Evolutionary conservation across 2,329 filamentous ascomycete species (phyloP), one percentile per base, ranked within the genome.

Genomic region (Apiospora arundinis): DNA sequence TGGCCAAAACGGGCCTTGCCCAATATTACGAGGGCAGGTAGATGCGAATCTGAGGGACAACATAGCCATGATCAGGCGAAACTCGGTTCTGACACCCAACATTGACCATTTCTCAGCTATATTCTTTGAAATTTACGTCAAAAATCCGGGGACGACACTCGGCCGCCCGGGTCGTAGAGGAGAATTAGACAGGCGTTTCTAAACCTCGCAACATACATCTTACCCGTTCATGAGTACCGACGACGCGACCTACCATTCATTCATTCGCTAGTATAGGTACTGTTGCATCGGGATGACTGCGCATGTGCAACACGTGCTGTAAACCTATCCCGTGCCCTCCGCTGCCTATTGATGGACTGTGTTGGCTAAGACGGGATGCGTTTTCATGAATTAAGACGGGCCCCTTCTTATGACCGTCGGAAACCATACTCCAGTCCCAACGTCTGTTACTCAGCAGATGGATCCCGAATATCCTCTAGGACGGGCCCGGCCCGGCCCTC

Each of bases 401-500:
- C 32, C 18, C 16, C 28, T 37, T 37, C 16, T 60, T 2, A 37
- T 60, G 28, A 60, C 4, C 52, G 21, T 37, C 28, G 32, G 52
- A 32, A 7, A 16, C 16, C 28, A 60, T 60, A 60, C 18, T 21
- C 32, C 18, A 18, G 14, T 32, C 32, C 32, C 6, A n/a, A 23
- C 40, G 9, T 40, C 37, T n/a, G 21, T 63, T 63, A 37, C 32
- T 63, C 56, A 40, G 56, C 32, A 63, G 18, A 63, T 63, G 56
- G 56, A 63, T 63, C 56, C 56, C 12, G 56, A 63, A 63, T 63
- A 63, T 23, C 21, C 56, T 63, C 56, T 11, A 63, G 56, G 56
- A n/a, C 56, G 21, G 32, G 18, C 56, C 32, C 56, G 56, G 56
- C 56, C 56, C 21, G 56, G 56, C 56, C 56, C 56, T 63, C 56